Conservation (phyloP, 768 basidiomycete species). For the Coprinopsis sp. region DNA sequence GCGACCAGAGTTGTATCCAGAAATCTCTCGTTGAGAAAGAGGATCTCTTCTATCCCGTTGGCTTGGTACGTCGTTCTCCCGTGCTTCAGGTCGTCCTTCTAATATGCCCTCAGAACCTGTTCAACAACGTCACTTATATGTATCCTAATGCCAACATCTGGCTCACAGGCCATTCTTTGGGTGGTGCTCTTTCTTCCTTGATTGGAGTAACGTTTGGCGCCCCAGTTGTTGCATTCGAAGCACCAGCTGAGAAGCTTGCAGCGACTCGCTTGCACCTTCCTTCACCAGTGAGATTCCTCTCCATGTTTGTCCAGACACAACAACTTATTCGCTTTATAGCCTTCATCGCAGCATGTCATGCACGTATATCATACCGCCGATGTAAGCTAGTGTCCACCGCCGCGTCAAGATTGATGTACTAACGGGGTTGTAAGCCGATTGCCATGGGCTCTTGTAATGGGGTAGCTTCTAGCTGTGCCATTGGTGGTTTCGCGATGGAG, state of each 20-base stretch:
- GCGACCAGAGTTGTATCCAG: slow-evolving; percentile 80
- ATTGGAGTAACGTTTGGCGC: slow-evolving; percentile 88
- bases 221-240: slow-evolving; percentile 88
- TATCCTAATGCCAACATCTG: slow-evolving; percentile 90
- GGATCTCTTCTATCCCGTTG: slow-evolving; percentile 83
- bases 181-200: slow-evolving; percentile 80
- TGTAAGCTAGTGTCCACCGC: slow-evolving; percentile 24
- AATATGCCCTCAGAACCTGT: slow-evolving; percentile 63
- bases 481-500: slow-evolving; percentile 80
- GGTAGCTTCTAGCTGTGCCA: slow-evolving; percentile 44
- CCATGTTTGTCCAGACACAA: background rate
- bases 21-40: slow-evolving; percentile 72
- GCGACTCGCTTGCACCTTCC: slow-evolving; percentile 83
- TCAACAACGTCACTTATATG: slow-evolving; percentile 87
- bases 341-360: slow-evolving; percentile 68
- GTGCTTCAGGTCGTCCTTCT: background rate
- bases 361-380: slow-evolving; percentile 94
- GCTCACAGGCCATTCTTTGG: slow-evolving; percentile 79
- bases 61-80: slow-evolving; percentile 51
- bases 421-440: slow-evolving; percentile 52
- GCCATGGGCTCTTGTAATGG: slow-evolving; percentile 83
- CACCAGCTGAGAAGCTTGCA: slow-evolving; percentile 69
- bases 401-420: background rate
- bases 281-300: slow-evolving; percentile 54
- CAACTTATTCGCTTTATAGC: slow-evolving; percentile 34